A percentile compares a stretch with the other conserved stretches of the same genome.
Conservation (phyloP, 2,329 filamentous ascomycete species). For the Chaetomiaceae sp. region DNA sequence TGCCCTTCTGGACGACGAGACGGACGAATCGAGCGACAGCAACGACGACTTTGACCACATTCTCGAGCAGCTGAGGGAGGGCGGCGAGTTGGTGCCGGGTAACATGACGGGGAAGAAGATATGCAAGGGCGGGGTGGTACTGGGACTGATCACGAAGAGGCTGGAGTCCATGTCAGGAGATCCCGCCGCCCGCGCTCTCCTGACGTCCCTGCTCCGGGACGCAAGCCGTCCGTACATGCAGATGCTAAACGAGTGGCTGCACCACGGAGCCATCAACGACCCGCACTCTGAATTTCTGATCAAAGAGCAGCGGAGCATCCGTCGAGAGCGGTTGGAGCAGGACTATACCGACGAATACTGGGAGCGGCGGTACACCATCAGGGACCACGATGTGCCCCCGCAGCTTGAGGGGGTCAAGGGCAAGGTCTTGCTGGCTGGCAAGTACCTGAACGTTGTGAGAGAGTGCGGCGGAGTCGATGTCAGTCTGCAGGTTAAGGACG, state of each 20-base stretch:
- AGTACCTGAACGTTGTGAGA: constrained; percentile 95
- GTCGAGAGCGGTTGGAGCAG: constrained; percentile 82
- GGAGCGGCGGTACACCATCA: constrained; percentile 94
- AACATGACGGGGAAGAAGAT: constrained; percentile 83
- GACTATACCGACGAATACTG: constrained; percentile 99
- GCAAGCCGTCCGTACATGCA: constrained; percentile 92
- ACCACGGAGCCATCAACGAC: constrained; percentile 92
- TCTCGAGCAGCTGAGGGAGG: constrained; percentile 81
- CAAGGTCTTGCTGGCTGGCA: constrained; percentile 90
- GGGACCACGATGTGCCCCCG: constrained; percentile 84
- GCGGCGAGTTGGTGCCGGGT: constrained; percentile 73
- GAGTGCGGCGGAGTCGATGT: constrained; percentile 96
- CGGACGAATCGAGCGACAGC: constrained; percentile 66
- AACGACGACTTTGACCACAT: constrained; percentile 89
- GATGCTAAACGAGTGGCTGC: constrained; percentile 98
- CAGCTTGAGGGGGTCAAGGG: constrained; percentile 88
- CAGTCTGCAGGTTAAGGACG: constrained; percentile 79
- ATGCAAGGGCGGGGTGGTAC: constrained; percentile 94
- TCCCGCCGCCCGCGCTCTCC: constrained; percentile 74
- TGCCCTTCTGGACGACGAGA: constrained; percentile 76
- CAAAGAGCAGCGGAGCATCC: constrained; percentile 93
- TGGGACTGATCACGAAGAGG: constrained; percentile 79
- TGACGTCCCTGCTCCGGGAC: constrained; percentile 79
- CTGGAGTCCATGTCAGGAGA: constrained; percentile 90
- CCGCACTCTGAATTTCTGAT: constrained; percentile 91